Evolutionary conservation across 352 stramenopile genomes (phyloP), one percentile per base, ranked within the genome.

Genomic region (Phytophthora cajani): DNA sequence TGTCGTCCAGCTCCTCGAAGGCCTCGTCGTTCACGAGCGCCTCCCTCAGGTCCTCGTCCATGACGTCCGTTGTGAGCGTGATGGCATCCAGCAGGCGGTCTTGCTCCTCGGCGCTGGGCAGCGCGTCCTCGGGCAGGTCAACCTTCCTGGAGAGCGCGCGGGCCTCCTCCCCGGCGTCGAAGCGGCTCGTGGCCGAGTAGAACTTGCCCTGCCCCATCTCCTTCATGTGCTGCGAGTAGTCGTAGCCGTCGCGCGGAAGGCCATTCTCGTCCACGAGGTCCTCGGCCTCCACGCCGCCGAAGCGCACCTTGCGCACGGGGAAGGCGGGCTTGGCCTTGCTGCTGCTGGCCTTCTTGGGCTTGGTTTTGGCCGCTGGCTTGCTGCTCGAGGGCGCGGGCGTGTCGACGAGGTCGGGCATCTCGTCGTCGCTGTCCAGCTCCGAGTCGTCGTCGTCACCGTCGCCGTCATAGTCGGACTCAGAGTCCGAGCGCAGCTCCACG

Each of bases 211-310:
- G 79, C 44, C 91, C 92, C 77, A 97, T 97, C 70, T 95, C 92
- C 58, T 94, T 96, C 74, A 98, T 79, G 78, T 98, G 94, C 74
- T 97, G 81, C 66, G 85, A 74, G 78, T 98, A 98, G 70, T 98
- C 89, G 78, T 98, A 98, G 59, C 92, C 92, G 74, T 98, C 94
- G 66, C 97, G 88, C 27, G 88, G 79, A 64, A 98, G 82, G 16
- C 94, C 94, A 50, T 97, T 81, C 63, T 91, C 89, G 58, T 98
- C 90, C 54, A 97, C 85, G 36, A 93, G 58, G 57, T 94, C 89
- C 55, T 91, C 80, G 11, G 81, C 86, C 19, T 87, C 77, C 36
- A 92, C 58, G 47, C 74, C 71, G 49, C 84, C 85, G 60, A 95
- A 93, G 27, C 79, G 77, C 46, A 93, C 87, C 67, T 85, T 85